A percentile compares a stretch with the other conserved stretches of the same genome.
Evolutionary conservation across 2,329 filamentous ascomycete genomes (phyloP).

Genomic region (Fusarium acutatum): DNA sequence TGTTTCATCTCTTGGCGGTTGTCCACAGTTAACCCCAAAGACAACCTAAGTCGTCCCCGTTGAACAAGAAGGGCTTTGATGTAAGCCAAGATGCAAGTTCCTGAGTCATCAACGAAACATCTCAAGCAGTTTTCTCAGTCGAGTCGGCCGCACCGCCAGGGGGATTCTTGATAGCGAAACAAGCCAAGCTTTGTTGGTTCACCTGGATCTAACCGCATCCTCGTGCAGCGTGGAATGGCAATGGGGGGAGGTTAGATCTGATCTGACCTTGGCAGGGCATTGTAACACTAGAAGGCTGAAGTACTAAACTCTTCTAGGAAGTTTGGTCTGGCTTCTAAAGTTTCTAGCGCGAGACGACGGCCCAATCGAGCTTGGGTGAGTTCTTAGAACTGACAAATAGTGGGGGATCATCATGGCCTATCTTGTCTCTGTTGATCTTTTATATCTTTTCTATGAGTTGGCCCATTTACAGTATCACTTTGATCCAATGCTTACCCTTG

Average conservation of each 20-base stretch:
- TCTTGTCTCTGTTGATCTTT: not conserved
- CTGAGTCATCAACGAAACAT: not conserved
- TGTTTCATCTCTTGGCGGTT: not conserved
- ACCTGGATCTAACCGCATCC: not conserved
- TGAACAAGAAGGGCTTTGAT: not conserved
- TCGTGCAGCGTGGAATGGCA: not conserved
- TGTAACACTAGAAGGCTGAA: not conserved
- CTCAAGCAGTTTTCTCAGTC: not conserved
- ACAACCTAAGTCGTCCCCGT: not conserved
- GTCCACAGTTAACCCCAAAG: not conserved
- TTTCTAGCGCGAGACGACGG: constrained; percentile 37
- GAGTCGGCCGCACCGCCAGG: constrained; percentile 8
- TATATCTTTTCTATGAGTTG: not conserved
- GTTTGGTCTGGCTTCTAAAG: constrained; percentile 17
- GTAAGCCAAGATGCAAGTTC: constrained; percentile 2
- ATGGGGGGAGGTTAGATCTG: constrained; percentile 6
- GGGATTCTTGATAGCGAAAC: not conserved
- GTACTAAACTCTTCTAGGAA: constrained; percentile 24
- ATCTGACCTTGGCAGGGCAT: not conserved
- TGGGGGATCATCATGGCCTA: constrained; percentile 3
- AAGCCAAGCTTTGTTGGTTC: not conserved
- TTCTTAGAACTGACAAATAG: constrained; percentile 4
- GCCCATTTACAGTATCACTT: not conserved
- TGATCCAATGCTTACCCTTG: not conserved
- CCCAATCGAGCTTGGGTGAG: constrained; percentile 14